Percentiles rank a stretch among this genome's conserved stretches.
These are phyloP conservation scores for Xylariomycetidae sp. DNA, from an alignment of 2,329 filamentous ascomycete genomes.

Conservation along the genomic window DNA sequence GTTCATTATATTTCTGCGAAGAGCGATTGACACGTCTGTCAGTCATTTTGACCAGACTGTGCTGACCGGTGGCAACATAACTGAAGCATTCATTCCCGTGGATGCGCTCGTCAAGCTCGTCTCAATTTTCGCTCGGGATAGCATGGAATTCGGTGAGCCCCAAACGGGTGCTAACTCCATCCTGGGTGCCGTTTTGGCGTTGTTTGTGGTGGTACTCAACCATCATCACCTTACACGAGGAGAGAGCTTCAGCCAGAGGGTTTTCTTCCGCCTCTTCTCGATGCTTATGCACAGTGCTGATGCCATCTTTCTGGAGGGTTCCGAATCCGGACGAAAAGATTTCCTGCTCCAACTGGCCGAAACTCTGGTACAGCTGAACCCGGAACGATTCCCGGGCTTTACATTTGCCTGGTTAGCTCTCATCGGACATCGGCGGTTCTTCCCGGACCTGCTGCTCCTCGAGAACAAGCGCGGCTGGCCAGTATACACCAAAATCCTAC, in stretches of 20 bases:
- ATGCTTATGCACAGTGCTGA: slow-evolving; percentile 73
- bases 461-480: slow-evolving; percentile 70
- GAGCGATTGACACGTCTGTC: slow-evolving; percentile 75
- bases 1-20: slow-evolving; percentile 72
- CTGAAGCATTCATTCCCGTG: slow-evolving; percentile 55
- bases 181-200: slow-evolving; percentile 70
- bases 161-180: slow-evolving; percentile 62
- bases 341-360: slow-evolving; percentile 69
- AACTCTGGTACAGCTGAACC: slow-evolving; percentile 69
- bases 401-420: slow-evolving; percentile 80
- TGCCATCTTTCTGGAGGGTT: slow-evolving; percentile 50
- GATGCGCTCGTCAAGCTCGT: slow-evolving; percentile 84
- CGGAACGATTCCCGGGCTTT: slow-evolving; percentile 75
- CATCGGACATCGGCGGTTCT: slow-evolving; percentile 77
- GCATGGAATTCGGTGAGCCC: slow-evolving; percentile 55
- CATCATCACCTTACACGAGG: slow-evolving; percentile 78
- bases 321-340: slow-evolving; percentile 59
- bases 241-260: slow-evolving; percentile 78
- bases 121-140: slow-evolving; percentile 68
- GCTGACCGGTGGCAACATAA: slow-evolving; percentile 54
- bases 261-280: slow-evolving; percentile 89
- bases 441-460: slow-evolving; percentile 70
- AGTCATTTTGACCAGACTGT: slow-evolving; percentile 70
- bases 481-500: slow-evolving; percentile 67
- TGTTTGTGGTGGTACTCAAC: slow-evolving; percentile 78